Percentiles rank a stretch among this genome's conserved stretches.
Conservation (phyloP, 2,329 filamentous ascomycete species). For the Claviceps sp. region DNA sequence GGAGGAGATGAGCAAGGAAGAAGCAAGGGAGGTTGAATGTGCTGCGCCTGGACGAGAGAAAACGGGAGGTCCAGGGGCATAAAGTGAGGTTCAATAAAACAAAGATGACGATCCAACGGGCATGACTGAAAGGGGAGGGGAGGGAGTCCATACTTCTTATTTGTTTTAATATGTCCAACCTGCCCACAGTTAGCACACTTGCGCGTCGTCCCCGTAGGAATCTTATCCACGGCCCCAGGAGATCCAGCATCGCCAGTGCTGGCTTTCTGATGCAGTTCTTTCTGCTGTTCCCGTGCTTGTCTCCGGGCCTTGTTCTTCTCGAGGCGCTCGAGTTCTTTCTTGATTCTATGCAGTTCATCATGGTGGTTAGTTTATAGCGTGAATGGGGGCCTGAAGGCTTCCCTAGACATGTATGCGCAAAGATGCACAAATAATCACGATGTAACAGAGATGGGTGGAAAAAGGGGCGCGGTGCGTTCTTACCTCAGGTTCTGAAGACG, state of each 20-base stretch:
- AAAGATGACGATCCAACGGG: conserved; percentile 20
- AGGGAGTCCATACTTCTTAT: conserved; percentile 67
- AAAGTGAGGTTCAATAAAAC: neutral
- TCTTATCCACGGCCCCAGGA: conserved; percentile 37
- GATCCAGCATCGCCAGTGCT: conserved; percentile 33
- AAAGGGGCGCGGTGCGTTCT: conserved; percentile 1
- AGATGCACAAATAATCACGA: too few relatives aligned
- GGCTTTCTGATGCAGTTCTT: conserved; percentile 44
- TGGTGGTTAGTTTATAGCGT: too few relatives aligned
- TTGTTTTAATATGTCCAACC: conserved; percentile 96
- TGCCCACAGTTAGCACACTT: conserved; percentile 98
- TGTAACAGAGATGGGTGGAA: neutral
- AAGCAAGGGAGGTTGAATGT: neutral
- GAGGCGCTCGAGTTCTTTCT: conserved; percentile 63
- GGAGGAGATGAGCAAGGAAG: neutral
- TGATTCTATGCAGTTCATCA: conserved; percentile 19
- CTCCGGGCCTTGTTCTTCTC: conserved; percentile 85
- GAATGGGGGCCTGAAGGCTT: too few relatives aligned
- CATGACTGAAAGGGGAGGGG: conserved; percentile 11
- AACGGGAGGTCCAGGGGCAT: conserved; percentile 1
- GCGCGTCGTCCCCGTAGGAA: conserved; percentile 56
- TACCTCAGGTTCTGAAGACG: conserved; percentile 32
- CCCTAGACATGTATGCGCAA: too few relatives aligned
- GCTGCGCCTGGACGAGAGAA: too few relatives aligned
- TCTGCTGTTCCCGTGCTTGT: conserved; percentile 81